Percentiles rank a stretch among this genome's conserved stretches.
Evolutionary conservation across 768 basidiomycete species (phyloP).

Genomic region (Asterophora parasitica): DNA sequence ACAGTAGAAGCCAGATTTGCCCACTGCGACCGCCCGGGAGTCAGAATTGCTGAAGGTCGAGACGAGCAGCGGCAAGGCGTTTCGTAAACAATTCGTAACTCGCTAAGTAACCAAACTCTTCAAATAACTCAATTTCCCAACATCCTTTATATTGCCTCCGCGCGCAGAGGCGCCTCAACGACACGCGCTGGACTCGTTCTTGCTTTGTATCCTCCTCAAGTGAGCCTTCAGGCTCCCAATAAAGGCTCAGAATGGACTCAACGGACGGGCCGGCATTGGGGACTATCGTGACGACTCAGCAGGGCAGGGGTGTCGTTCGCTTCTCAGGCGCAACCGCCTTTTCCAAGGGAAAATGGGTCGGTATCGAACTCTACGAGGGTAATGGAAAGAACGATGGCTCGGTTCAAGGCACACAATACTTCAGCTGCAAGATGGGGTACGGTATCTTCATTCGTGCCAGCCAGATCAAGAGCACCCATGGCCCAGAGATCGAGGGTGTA

Average conservation of each 20-base stretch:
- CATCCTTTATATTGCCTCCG: neutral
- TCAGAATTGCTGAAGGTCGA: constrained; percentile 1
- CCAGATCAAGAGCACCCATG: constrained; percentile 66
- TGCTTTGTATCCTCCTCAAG: neutral
- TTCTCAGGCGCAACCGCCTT: constrained; percentile 85
- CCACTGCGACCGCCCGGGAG: neutral
- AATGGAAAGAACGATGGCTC: constrained; percentile 96
- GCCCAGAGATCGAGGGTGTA: constrained; percentile 34
- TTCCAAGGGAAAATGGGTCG: constrained; percentile 90
- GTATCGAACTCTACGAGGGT: constrained; percentile 77
- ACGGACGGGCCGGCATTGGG: constrained; percentile 42
- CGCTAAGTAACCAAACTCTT: neutral
- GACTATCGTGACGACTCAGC: constrained; percentile 73
- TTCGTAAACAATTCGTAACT: constrained; percentile 7
- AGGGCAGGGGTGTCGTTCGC: constrained; percentile 80
- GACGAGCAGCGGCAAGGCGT: constrained; percentile 10
- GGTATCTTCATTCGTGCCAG: constrained; percentile 90
- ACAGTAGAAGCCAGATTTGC: neutral
- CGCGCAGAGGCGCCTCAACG: constrained; percentile 6
- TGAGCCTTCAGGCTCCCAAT: neutral
- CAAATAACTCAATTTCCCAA: neutral
- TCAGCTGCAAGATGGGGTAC: constrained; percentile 66
- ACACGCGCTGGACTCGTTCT: neutral
- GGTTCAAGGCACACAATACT: constrained; percentile 76
- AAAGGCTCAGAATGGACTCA: constrained; percentile 8